A percentile compares a stretch with the other conserved stretches of the same genome.
These are phyloP conservation scores for Cenchrus americanus DNA, from an alignment of 176 grass and related monocot species.

Conservation along the genomic window DNA sequence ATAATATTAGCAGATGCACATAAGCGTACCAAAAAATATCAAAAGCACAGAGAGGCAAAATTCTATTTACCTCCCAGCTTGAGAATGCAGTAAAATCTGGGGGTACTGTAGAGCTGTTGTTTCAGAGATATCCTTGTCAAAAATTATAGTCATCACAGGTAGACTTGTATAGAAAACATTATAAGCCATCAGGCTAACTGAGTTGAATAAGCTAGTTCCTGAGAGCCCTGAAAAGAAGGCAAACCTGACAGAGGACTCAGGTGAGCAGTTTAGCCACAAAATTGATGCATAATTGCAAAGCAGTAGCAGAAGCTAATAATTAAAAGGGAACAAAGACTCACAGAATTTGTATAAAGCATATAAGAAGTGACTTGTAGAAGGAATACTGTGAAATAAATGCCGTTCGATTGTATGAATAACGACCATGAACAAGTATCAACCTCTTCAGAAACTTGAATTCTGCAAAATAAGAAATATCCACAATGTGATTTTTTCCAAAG, in stretches of 20 bases:
- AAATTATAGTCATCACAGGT: conserved; percentile 74
- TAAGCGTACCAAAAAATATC: conserved; percentile 9
- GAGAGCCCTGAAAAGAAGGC: conserved; percentile 75
- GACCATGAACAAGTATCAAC: conserved; percentile 93
- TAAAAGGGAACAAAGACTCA: conserved; percentile 45
- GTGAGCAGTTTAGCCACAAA: conserved; percentile 33
- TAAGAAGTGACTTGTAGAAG: conserved; percentile 91
- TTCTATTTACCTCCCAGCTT: conserved; percentile 80
- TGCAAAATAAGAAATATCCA: conserved; percentile 47
- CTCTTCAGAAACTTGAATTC: conserved; percentile 94
- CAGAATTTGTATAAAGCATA: conserved; percentile 96
- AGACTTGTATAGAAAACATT: conserved; percentile 97
- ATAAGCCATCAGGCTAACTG: conserved; percentile 92
- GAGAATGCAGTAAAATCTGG: conserved; percentile 82
- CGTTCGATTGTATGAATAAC: conserved; percentile 92
- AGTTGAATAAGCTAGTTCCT: conserved; percentile 91
- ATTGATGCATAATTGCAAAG: background rate
- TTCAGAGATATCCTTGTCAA: conserved; percentile 93
- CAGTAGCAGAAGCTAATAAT: conserved; percentile 19
- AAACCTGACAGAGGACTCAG: conserved; percentile 60
- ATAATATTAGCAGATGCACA: conserved; percentile 30
- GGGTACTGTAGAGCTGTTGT: conserved; percentile 71
- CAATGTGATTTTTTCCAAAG: conserved; percentile 18
- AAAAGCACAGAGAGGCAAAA: conserved; percentile 11
- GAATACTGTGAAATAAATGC: conserved; percentile 96